phyloP scores from a whole-genome alignment of 2,329 filamentous ascomycete species.

The Emericellopsis cladophorae region DNA sequence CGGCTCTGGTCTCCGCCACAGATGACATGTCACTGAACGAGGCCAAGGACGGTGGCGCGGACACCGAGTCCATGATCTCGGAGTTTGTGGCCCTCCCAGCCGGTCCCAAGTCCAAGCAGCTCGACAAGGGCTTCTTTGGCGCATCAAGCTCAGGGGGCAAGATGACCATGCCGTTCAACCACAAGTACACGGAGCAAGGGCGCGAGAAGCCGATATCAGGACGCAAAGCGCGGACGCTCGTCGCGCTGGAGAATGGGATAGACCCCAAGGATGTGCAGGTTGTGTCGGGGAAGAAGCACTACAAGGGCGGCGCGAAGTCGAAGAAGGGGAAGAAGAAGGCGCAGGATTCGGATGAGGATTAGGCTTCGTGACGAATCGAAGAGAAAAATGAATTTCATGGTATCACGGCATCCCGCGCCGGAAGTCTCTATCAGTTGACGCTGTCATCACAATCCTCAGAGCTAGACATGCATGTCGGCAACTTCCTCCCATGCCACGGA shows the following conservation, averaged over 20 bases:
- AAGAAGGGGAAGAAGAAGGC: conserved; percentile 38
- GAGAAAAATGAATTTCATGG: neutral
- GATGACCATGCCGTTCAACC: conserved; percentile 70
- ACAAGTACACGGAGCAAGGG: conserved; percentile 80
- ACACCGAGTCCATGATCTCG: conserved; percentile 15
- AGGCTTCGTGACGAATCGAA: conserved; percentile 8
- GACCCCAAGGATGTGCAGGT: conserved; percentile 65
- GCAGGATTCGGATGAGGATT: conserved; percentile 24
- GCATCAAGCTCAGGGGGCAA: conserved; percentile 50
- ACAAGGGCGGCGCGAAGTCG: conserved; percentile 61
- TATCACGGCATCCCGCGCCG: too few species aligned
- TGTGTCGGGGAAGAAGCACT: conserved; percentile 77
- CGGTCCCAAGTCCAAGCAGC: conserved; percentile 60
- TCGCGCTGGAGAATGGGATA: conserved; percentile 73
- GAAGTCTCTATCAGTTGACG: too few species aligned
- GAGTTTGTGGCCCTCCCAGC: conserved; percentile 40
- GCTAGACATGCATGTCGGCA: too few species aligned
- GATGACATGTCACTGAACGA: conserved; percentile 27
- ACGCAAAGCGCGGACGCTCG: conserved; percentile 68
- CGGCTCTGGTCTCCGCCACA: conserved; percentile 40
- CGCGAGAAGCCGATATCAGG: conserved; percentile 46
- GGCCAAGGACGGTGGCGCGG: conserved; percentile 16
- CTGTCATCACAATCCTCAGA: too few species aligned
- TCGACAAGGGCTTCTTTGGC: conserved; percentile 88
- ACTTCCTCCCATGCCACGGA: too few species aligned